These are phyloP conservation scores for Colletotrichum karsti DNA, from an alignment of 2,329 filamentous ascomycete genomes.

Conservation along the genomic window DNA sequence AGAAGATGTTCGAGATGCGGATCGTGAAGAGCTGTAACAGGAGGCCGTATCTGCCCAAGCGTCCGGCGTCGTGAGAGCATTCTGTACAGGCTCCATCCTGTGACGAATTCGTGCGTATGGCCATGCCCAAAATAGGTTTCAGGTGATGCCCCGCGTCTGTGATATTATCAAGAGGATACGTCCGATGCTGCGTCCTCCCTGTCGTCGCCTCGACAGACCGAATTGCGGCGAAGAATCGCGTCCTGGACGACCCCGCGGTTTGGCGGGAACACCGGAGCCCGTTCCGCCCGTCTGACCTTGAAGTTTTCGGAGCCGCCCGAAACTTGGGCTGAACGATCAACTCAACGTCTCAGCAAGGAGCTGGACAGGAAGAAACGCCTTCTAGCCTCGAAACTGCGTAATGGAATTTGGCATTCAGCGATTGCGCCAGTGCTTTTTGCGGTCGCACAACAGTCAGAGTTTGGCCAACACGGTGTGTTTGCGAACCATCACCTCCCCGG, in stretches of 20 bases:
- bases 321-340: not conserved
- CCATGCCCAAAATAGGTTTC: not conserved
- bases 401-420: no score
- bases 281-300: not conserved
- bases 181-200: not conserved
- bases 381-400: no score
- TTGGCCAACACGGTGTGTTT: not conserved
- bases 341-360: not conserved
- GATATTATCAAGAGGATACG: no score
- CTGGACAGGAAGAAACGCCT: not conserved
- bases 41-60: not conserved
- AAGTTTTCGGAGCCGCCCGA: not conserved
- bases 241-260: not conserved
- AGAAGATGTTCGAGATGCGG: not conserved
- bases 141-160: not conserved
- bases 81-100: not conserved
- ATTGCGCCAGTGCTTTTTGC: not conserved
- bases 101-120: not conserved
- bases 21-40: not conserved
- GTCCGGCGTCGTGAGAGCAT: not conserved
- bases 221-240: no score
- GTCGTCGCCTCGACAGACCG: no score
- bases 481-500: not conserved
- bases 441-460: not conserved
- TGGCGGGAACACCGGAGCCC: not conserved